phyloP scores from a whole-genome alignment of 441 rosid genomes.

The Breynia disticha region DNA sequence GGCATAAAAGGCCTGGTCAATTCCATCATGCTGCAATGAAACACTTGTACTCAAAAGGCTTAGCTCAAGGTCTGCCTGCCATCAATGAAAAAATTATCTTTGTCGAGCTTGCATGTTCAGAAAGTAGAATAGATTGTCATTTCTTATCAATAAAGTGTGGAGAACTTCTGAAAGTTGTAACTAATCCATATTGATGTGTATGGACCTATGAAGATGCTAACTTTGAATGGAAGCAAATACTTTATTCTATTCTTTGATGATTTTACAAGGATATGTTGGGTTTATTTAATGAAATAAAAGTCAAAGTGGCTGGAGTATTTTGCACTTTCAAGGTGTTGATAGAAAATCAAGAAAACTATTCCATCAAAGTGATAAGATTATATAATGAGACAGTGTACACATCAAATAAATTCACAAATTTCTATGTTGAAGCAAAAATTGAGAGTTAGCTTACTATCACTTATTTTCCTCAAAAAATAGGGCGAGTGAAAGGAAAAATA shows the following conservation, averaged over 20 bases:
- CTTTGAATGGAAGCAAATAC: background rate
- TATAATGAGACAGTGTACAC: background rate
- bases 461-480: background rate
- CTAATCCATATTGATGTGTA: background rate
- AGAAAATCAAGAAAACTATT: background rate
- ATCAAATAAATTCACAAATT: too few species aligned
- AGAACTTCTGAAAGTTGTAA: background rate
- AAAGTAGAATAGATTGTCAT: background rate
- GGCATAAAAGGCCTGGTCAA: background rate
- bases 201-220: too few species aligned
- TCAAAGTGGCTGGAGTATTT: too few species aligned
- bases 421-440: background rate
- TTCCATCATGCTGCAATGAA: too few species aligned
- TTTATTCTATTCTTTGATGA: background rate
- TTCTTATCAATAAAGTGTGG: background rate
- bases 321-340: background rate
- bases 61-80: background rate
- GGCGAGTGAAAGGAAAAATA: background rate
- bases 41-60: background rate
- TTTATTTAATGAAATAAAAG: too few species aligned
- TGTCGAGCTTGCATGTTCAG: background rate
- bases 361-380: background rate
- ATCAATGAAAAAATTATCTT: too few species aligned
- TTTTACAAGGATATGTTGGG: too few species aligned
- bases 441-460: background rate